Evolutionary conservation across 768 basidiomycete species (phyloP), one percentile per base, ranked within the genome.

Genomic region (Phlebiopsis gigantea): DNA sequence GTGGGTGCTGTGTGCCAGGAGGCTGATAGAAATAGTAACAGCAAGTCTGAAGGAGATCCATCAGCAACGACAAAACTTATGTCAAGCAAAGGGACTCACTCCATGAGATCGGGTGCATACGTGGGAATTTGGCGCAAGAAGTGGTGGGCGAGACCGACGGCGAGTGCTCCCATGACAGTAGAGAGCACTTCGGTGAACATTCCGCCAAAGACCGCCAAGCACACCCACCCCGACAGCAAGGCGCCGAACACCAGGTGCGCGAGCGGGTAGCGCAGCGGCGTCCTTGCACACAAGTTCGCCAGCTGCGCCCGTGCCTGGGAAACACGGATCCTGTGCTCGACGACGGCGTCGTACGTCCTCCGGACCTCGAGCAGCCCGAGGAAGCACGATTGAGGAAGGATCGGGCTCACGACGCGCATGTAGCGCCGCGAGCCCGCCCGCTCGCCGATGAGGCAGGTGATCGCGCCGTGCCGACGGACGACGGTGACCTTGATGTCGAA

Each of bases 401-500:
- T 26, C 31, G 31, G 15, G 46, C 34, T n/a, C 22, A 17, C 34
- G 47, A 56, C 39, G 15, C 34, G 24, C 17, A 56, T 46, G 29
- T 47, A 31, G 31, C 46, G 55, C 34, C 39, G 21, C n/a, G 7
- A 8, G 46, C 19, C 10, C 17, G 22, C 25, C 42, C 44, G 44
- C 26, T 55, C 29, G 29, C 56, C 49, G 48, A 57, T 17, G 25
- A 46, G 15, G 41, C 43, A 44, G 19, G 24, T 19, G 28, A 57
- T 22, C 25, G 39, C 19, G 30, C 50, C 44, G 31, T 10, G 9
- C 15, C 43, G 4, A 28, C 56, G 56, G 5, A 17, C 29, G 26
- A 52, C n/a, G 26, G 56, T 52, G 44, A 52, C 49, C 42, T 46
- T 29, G n/a, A 52, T 29, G 42, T 22, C n/a, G 41, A 57, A 51